A percentile compares a stretch with the other conserved stretches of the same genome.
These are phyloP conservation scores for Metschnikowia borealis DNA, from an alignment of 805 yeast species.

Conservation along the genomic window DNA sequence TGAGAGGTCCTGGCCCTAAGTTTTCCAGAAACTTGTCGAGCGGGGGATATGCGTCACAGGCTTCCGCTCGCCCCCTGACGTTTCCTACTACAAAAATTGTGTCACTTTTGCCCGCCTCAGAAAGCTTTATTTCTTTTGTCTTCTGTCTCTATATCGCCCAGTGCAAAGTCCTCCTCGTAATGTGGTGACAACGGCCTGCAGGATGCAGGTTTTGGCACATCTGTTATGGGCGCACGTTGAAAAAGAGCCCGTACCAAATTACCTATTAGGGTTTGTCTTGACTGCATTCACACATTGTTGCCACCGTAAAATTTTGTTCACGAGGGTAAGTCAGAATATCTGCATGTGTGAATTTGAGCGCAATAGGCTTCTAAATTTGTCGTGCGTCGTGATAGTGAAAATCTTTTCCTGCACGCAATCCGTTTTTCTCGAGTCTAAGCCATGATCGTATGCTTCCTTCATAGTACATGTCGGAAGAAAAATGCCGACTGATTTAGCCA, in stretches of 20 bases:
- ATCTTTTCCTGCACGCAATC: not conserved
- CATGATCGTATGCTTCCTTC: not conserved
- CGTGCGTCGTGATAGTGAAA: not conserved
- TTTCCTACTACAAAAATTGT: too few species aligned
- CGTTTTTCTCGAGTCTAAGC: not conserved
- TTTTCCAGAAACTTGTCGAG: not conserved
- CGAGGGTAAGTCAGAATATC: not conserved
- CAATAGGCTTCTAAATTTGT: not conserved
- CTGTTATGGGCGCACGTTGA: not conserved
- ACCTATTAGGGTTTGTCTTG: not conserved
- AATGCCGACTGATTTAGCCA: not conserved
- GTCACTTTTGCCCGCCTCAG: not conserved
- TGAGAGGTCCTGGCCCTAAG: not conserved
- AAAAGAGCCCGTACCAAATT: not conserved
- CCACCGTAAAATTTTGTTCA: not conserved
- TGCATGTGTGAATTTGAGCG: not conserved
- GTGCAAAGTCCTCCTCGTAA: not conserved
- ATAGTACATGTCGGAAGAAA: not conserved
- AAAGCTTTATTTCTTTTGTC: too few species aligned
- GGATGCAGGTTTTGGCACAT: not conserved
- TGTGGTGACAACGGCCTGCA: not conserved
- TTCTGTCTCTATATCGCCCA: not conserved
- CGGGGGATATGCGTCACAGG: not conserved
- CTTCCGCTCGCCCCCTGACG: not conserved
- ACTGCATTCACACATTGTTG: not conserved